Evolutionary conservation across 2,329 filamentous ascomycete species (phyloP), one percentile per base, ranked within the genome.

Genomic region (Fusarium avenaceum): DNA sequence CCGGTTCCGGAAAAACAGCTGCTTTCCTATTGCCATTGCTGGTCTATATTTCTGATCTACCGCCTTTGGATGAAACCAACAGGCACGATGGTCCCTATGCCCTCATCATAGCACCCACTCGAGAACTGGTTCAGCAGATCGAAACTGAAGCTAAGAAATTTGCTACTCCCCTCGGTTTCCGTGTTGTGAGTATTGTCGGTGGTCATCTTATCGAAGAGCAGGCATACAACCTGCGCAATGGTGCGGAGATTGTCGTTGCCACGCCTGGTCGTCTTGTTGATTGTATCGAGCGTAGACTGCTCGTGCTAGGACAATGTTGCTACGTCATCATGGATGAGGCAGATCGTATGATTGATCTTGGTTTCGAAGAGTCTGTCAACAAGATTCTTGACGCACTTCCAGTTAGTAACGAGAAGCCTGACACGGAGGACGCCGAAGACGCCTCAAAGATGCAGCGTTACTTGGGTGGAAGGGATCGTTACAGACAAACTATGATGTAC

Each of bases 401-500:
- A 0, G 93, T 97, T 9, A 86, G 87, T 49, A 98, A 99, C 79
- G 93, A 97, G 79, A 99, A 98, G 79, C 96, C 96, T 1, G 96
- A 99, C 79, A 92, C 88, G 0, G 95, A 98, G 14, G 93, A 92
- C 53, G 96, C 96, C 7, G 96, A 99, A 79, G 88, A 98, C 76
- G 85, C 92, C 0, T 84, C 87, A 57, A 89, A 90, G n/a, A 98
- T 98, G 95, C 90, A 89, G 72, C 86, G 88, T 59, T 91, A 92
- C 73, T 82, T 97, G 3, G 90, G 90, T 53, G 89, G 89, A 19
- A 89, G 89, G 70, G 91, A 94, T 74, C 87, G 92, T 22, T 98
- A 98, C 82, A 86, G 96, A 61, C 95, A 99, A 80, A 99, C 96
- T 0, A 99, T 99, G 96, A 99, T 99, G 96, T 99, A 98, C 88